Conservation (phyloP, 2,329 filamentous ascomycete species). For the Coniella vitis region DNA sequence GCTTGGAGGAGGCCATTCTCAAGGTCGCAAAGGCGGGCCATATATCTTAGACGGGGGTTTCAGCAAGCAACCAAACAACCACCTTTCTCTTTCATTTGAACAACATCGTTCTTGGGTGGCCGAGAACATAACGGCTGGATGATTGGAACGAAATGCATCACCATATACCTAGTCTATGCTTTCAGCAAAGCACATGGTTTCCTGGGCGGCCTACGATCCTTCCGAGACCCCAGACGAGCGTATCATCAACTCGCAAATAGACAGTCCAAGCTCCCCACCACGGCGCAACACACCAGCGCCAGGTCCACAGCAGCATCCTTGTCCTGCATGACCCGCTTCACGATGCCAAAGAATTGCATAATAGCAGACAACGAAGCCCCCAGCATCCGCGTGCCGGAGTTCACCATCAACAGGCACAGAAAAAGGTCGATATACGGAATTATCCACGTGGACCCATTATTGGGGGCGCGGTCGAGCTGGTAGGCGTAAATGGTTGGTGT, state of each 20-base stretch:
- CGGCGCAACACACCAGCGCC: slow-evolving; percentile 2
- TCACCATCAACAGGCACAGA: slow-evolving; percentile 13
- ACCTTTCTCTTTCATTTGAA: background rate
- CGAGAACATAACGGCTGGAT: no score
- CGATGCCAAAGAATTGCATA: slow-evolving; percentile 16
- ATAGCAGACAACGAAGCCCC: slow-evolving; percentile 9
- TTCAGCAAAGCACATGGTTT: no score
- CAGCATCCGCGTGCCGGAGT: background rate
- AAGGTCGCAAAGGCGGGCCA: slow-evolving; percentile 80
- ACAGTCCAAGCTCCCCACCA: background rate
- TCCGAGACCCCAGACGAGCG: no score
- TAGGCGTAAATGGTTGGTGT: slow-evolving; percentile 20
- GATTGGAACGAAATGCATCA: no score
- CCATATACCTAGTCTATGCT: no score
- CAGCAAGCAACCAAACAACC: background rate
- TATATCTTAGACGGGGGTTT: slow-evolving; percentile 15
- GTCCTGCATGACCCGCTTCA: slow-evolving; percentile 13
- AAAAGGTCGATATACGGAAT: slow-evolving; percentile 17
- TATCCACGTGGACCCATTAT: slow-evolving; percentile 16
- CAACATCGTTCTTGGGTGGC: no score
- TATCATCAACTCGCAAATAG: background rate
- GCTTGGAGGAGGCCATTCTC: slow-evolving; percentile 75
- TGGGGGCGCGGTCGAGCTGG: slow-evolving; percentile 20
- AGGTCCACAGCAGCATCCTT: slow-evolving; percentile 7
- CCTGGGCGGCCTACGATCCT: no score